These are phyloP conservation scores for Penicillium dipodomyicola DNA, from an alignment of 495 filamentous ascomycete genomes.

Conservation along the genomic window DNA sequence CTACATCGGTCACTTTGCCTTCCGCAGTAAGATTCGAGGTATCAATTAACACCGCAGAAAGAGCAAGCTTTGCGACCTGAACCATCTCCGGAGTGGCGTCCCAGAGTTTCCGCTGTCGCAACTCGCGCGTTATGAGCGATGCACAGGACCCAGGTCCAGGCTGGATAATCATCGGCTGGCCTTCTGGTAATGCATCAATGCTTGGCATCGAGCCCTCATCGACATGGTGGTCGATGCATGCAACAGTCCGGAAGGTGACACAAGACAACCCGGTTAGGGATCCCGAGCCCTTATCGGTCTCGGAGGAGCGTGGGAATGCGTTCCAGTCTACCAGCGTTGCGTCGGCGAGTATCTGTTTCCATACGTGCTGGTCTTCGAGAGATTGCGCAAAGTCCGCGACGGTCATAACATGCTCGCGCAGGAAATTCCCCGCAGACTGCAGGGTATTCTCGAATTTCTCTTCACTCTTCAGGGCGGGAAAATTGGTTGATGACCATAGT, in stretches of 20 bases:
- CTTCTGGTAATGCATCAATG: constrained; percentile 10
- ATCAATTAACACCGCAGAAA: constrained; percentile 82
- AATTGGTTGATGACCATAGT: constrained; percentile 41
- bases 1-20: constrained; percentile 71
- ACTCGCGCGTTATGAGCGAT: constrained; percentile 66
- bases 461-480: constrained; percentile 18
- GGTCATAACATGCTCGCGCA: constrained; percentile 43
- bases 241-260: constrained; percentile 54
- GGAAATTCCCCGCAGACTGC: constrained; percentile 33
- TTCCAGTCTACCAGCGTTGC: constrained; percentile 88
- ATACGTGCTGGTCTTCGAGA: constrained; percentile 12
- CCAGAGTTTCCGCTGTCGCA: constrained; percentile 56
- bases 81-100: constrained; percentile 34
- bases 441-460: constrained; percentile 33
- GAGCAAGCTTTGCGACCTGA: constrained; percentile 69
- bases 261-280: constrained; percentile 30
- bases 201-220: constrained; percentile 67
- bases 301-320: constrained; percentile 56
- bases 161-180: constrained; percentile 59
- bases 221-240: constrained; percentile 90
- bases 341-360: constrained; percentile 32
- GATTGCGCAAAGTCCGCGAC: constrained; percentile 38
- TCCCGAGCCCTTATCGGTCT: constrained; percentile 25
- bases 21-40: constrained; percentile 68
- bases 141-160: constrained; percentile 73